Evolutionary conservation across 441 rosid genomes (phyloP), one percentile per base, ranked within the genome.

Genomic region (Croton laevigatus): DNA sequence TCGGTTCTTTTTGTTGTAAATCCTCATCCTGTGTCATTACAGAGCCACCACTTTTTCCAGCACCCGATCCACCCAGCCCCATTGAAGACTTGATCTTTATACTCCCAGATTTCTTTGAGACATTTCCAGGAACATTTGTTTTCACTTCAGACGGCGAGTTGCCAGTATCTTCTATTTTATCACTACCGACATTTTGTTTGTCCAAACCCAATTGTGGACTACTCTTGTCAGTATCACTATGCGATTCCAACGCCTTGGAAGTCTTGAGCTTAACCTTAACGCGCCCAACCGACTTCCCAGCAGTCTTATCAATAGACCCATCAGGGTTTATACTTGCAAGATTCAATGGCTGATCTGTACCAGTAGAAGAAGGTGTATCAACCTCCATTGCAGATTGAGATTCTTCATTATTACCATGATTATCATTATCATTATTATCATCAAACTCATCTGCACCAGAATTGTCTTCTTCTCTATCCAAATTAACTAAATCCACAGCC

Each of bases 231-330:
- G 85, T 79, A 80, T 87, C 96, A 71, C 82, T 76, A 55, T 79
- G 86, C 10, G 81, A 82, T 52, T 88, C 96, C 51, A 87, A 75
- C 9, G 75, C 51, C 82, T 85, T 91, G 0, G 93, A 76, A 67
- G 89, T 84, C 87, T 88, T 91, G 65, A 93, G 79, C 84, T 91
- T 93, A 40, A 93, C 96, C 83, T 96, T 93, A 44, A 91, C 93
- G 49, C 89, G 89, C 38, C 87, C 88, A 52, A 85, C 79, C 0
- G 90, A 71, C 74, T 80, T 92, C 4, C 74, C 90, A 1, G 23
- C 58, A 20, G 64, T 71, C 64, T 84, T 89, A 76, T 83, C 91
- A 65, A 78, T 65, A 10, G 91, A 83, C 16, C 85, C 88, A 77
- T 83, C 88, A 12, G 87, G 84, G 48, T 88, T 85, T 52, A 81